Base-by-base conservation (phyloP, 768 basidiomycete genomes). In the Cubamyces lactineus region DNA sequence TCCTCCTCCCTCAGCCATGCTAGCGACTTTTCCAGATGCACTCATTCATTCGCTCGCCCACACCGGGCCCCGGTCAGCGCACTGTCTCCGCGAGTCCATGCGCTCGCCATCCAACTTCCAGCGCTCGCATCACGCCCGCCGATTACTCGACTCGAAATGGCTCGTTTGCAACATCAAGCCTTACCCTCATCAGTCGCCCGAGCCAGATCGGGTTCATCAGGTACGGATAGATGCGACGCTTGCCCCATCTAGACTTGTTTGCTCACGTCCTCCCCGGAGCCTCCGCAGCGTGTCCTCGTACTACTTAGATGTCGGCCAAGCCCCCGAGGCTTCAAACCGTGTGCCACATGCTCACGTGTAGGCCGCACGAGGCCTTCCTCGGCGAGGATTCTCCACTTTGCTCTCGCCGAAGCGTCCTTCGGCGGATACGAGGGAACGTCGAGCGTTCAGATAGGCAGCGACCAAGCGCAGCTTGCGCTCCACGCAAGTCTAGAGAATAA, bases 151-250 rank as follows among this genome's bases (percentile, higher is more conserved):
- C 9, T 34, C 34, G 9, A 34, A 34, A 4, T 1, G 5, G 34
- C 34, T 34, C 34, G 9, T 34, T 34, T 34, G 34, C 34, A 6
- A 34, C 34, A 34, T 34, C 34, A 34, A 7, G 5, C 34, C 34
- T 34, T 11, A 34, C 19, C 45, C 13, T 9, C 23, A 23, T 30
- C 38, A 12, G 50, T 39, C 28, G 50, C 11, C 17, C 24, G 24
- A 56, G 39, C 34, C 34, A 16, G 51, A 47, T 47, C 45, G 41
- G 26, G 5, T 8, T 21, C 41, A 6, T 50, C 52, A 61, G 59
- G 60, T 61, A 61, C 60, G 60, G 53, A 61, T 50, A 61, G 53
- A 54, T 49, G 46, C 60, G 53, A 39, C 21, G 21, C 17, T 55
- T 50, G 5, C 60, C 47, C n/a, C 19, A 42, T 43, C 39, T 15